Evolutionary conservation across 2,329 filamentous ascomycete genomes (phyloP), one percentile per base, ranked within the genome.

Genomic region (Alternaria triticina): DNA sequence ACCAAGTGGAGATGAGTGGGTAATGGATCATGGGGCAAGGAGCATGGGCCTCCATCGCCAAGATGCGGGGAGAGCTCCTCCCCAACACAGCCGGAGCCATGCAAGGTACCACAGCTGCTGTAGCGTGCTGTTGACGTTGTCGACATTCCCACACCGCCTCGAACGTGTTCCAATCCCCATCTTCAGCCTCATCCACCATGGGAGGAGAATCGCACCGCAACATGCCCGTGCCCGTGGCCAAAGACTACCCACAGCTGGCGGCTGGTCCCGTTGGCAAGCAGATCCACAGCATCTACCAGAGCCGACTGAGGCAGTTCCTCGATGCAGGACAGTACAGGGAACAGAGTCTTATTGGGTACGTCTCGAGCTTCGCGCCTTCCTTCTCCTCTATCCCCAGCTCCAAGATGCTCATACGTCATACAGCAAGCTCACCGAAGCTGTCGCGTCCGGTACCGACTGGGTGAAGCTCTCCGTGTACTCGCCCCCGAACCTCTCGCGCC

Each of bases 381-480:
- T 33, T 12, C 4, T 9, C 3, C 8, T 36, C 20, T 1, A 1
- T 36, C 6, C 0, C 13, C 6, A 8, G 28, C 49, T 36, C 22
- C 49, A n/a, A 23, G 6, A 57, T 67, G 46, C 70, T 74, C 40
- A 73, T 59, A 64, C 44, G 54, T 49, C 52, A 44, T 50, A 33
- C 71, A 90, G 88, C 65, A 94, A 94, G 84, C 87, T 94, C 79
- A 86, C 89, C 74, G 90, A 95, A 79, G 91, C 86, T 28, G 82
- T 83, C 61, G 83, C 84, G 59, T 89, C 89, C 10, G 93, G 93
- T 69, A 83, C 88, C 68, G 88, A 92, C 27, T 86, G 95, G 77
- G 89, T 98, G 74, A 91, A 94, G 82, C 89, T 99, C 61, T 93
- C 86, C 62, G 93, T 94, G 61, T 97, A 94, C 88, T 90, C 91